A percentile compares a stretch with the other conserved stretches of the same genome.
Conservation (phyloP, 768 basidiomycete species). For the Leccinum olivaceopallidum region DNA sequence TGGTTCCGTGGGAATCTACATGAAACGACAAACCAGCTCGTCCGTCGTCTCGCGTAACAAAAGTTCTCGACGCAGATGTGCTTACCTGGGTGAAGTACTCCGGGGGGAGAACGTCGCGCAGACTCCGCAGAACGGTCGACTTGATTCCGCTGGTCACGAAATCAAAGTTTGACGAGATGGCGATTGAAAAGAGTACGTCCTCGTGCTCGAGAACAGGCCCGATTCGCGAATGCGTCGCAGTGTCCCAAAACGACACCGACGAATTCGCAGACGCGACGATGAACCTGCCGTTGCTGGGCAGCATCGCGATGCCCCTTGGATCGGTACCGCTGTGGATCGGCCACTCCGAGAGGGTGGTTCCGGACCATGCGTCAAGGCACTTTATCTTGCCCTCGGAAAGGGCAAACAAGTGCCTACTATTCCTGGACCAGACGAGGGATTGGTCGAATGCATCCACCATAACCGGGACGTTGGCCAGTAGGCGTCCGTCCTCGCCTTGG, state of each 20-base stretch:
- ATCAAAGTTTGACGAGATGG: conserved; percentile 9
- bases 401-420: conserved; percentile 8
- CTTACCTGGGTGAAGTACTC: conserved; percentile 1
- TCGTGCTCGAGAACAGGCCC: conserved; percentile 8
- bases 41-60: not conserved
- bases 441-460: conserved; percentile 3
- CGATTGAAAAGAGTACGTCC: conserved; percentile 3
- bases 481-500: not conserved
- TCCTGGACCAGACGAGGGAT: conserved; percentile 9
- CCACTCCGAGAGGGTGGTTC: conserved; percentile 3
- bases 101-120: conserved; percentile 7
- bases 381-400: conserved; percentile 5
- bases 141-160: conserved; percentile 3
- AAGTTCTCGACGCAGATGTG: not conserved
- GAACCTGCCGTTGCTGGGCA: conserved; percentile 13
- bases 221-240: conserved; percentile 3
- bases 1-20: not conserved
- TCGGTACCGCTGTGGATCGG: not conserved
- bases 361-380: not conserved
- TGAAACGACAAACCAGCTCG: not conserved
- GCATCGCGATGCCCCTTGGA: not conserved
- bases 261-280: conserved; percentile 2
- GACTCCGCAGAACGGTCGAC: not conserved
- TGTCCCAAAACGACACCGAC: conserved; percentile 17
- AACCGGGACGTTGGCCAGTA: not conserved